Base-by-base conservation (phyloP, 1,284 basidiomycete genomes). In the Ganoderma meredithae region DNA sequence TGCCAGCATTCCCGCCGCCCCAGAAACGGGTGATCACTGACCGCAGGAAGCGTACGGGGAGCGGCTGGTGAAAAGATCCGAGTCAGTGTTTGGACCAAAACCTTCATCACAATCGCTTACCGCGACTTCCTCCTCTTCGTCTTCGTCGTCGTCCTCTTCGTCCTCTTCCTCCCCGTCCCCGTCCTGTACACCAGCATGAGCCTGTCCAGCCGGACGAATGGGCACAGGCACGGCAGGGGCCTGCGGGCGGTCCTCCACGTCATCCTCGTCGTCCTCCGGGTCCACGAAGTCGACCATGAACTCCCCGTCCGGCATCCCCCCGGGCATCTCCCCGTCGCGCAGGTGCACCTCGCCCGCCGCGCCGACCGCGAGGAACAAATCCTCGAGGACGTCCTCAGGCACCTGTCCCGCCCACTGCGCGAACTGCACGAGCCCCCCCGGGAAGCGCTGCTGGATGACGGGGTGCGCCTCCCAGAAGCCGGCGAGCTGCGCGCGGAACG, bases 351-450 rank as follows among this genome's bases (percentile, higher is more conserved):
- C 75, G 36, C 69, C 76, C 3, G 76, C 77, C 9, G 75, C 75
- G 22, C 69, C 70, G 6, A 74, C 73, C 10, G 72, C 83, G 31
- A 84, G 80, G 12, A 92, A 83, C 62, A 79, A 69, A 65, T 89
- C 89, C 60, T 90, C 84, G 65, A 92, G 71, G 9, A 81, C 83
- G 25, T 90, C 89, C 52, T 87, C 85, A 0, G 86, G 86, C 73
- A 90, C 78, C 77, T 90, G 83, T 13, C 78, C 88, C 31, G 86
- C 82, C 69, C 84, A 78, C 77, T 90, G 86, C 39, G 86, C 86
- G 71, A 93, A 89, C 73, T 90, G 86, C 22, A 88, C 78, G 13
- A 91, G 78, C 0, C 91, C 92, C 0, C 87, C 90, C 0, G 87
- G 90, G 66, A 92, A 88, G 69, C 85, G 84, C 43, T 82, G 81